Evolutionary conservation across 1,139 yeast species (phyloP).

Genomic region (Scheffersomyces insectosa): DNA sequence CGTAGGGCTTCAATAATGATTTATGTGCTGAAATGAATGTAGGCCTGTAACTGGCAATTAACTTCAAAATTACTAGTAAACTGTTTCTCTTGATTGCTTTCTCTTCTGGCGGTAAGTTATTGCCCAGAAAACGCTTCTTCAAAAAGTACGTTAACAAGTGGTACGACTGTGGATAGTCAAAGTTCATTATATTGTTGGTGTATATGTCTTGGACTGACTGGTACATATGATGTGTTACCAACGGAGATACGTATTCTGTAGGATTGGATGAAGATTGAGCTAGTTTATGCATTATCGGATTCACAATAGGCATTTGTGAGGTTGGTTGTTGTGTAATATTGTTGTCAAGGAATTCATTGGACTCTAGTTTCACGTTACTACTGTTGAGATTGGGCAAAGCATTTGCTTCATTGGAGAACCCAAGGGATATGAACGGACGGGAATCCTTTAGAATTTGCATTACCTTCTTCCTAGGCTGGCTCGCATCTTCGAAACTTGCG

Average conservation of each 20-base stretch:
- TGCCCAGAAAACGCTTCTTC: constrained; percentile 52
- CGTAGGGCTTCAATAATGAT: constrained; percentile 61
- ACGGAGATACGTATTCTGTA: constrained; percentile 51
- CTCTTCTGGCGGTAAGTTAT: constrained; percentile 29
- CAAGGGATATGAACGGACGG: constrained; percentile 47
- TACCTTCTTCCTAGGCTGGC: constrained; percentile 14
- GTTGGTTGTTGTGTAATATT: not conserved
- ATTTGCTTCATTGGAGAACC: constrained; percentile 21
- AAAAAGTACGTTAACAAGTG: constrained; percentile 60
- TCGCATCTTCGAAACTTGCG: constrained; percentile 20
- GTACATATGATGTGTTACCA: constrained; percentile 58
- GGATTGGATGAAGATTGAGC: constrained; percentile 16
- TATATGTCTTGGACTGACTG: constrained; percentile 68
- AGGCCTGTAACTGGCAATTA: constrained; percentile 71
- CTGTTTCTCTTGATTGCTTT: constrained; percentile 41
- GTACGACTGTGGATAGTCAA: constrained; percentile 69
- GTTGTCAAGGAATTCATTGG: not conserved
- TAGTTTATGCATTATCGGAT: constrained; percentile 10
- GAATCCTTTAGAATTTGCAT: constrained; percentile 10
- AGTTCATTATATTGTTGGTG: constrained; percentile 53
- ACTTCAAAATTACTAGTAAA: constrained; percentile 57
- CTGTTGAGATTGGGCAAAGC: not conserved
- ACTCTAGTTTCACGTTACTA: not conserved
- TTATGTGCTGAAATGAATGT: constrained; percentile 74
- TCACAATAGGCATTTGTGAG: constrained; percentile 1